A percentile compares a stretch with the other conserved stretches of the same genome.
phyloP scores from a whole-genome alignment of 306 rosid genomes.

The Begonia masoniana region DNA sequence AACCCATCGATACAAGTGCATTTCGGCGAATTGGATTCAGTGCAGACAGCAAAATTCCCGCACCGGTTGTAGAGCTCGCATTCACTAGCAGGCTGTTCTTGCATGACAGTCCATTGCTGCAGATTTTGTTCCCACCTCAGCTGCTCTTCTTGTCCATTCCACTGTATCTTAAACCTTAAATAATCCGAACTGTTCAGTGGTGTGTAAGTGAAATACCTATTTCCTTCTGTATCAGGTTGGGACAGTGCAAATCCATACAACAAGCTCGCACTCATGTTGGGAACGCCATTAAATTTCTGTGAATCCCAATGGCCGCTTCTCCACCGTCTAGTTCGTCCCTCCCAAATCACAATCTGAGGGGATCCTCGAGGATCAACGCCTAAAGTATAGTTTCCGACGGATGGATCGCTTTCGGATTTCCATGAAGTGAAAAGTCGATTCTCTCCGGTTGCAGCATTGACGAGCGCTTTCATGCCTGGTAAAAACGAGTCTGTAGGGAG shows the following conservation, averaged over 20 bases:
- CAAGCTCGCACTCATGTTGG: conserved; percentile 20
- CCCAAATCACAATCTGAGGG: conserved; percentile 65
- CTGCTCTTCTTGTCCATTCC: conserved; percentile 52
- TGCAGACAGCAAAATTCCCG: conserved; percentile 51
- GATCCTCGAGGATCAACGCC: conserved; percentile 58
- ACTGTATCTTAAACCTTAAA: conserved; percentile 41
- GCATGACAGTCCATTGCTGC: conserved; percentile 25
- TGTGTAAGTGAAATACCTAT: conserved; percentile 20
- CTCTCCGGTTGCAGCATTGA: conserved; percentile 16
- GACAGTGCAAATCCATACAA: conserved; percentile 37
- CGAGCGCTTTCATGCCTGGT: conserved; percentile 48
- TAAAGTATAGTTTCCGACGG: conserved; percentile 38
- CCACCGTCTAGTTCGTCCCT: conserved; percentile 43
- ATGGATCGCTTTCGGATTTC: conserved; percentile 54
- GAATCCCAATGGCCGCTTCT: conserved; percentile 76
- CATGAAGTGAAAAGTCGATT: conserved; percentile 34
- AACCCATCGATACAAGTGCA: conserved; percentile 60
- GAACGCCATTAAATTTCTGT: conserved; percentile 37
- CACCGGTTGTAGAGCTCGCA: conserved; percentile 67
- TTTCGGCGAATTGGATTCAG: conserved; percentile 6
- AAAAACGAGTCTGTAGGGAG: conserved; percentile 53
- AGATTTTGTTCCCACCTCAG: conserved; percentile 21
- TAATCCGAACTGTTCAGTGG: conserved; percentile 6
- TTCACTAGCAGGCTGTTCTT: conserved; percentile 23
- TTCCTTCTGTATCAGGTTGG: neutral